These are phyloP conservation scores for Penicillium sp. DNA, from an alignment of 2,329 filamentous ascomycete genomes.

Conservation along the genomic window DNA sequence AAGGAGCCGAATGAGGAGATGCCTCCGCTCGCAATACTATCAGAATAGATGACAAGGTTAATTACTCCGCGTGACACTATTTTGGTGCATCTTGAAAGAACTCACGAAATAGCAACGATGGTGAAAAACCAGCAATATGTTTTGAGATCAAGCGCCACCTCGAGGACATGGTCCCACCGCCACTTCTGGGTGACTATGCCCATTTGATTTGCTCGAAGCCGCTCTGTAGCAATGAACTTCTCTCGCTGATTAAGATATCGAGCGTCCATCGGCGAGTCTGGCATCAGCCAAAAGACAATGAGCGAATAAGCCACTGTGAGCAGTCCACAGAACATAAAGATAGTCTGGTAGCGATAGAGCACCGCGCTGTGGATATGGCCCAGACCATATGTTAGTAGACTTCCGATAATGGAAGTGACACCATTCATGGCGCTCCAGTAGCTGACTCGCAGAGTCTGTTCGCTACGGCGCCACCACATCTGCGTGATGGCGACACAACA, in stretches of 20 bases:
- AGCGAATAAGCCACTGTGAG: slow-evolving; percentile 53
- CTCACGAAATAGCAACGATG: slow-evolving; percentile 26
- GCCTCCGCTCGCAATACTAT: slow-evolving; percentile 41
- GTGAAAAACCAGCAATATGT: slow-evolving; percentile 40
- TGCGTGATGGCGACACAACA: slow-evolving; percentile 60
- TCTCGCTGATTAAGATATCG: slow-evolving; percentile 43
- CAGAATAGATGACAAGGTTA: background rate
- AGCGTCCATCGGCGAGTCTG: slow-evolving; percentile 54
- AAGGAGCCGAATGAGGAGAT: slow-evolving; percentile 44
- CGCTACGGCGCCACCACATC: slow-evolving; percentile 64
- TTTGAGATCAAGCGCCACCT: slow-evolving; percentile 35
- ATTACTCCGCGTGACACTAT: too few species aligned
- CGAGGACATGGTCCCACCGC: slow-evolving; percentile 52
- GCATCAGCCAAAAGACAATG: slow-evolving; percentile 52
- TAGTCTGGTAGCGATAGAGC: slow-evolving; percentile 47
- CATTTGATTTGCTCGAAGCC: slow-evolving; percentile 58
- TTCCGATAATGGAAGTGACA: slow-evolving; percentile 59
- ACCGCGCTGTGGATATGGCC: slow-evolving; percentile 57
- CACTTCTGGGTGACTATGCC: slow-evolving; percentile 56
- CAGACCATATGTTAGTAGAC: slow-evolving; percentile 60
- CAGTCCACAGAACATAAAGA: slow-evolving; percentile 58
- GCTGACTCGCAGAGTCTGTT: slow-evolving; percentile 60
- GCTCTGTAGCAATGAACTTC: slow-evolving; percentile 52
- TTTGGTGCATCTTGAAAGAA: background rate
- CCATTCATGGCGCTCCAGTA: slow-evolving; percentile 66